Base-by-base conservation (phyloP, 169 alveolate species). In the Plasmodium adleri region DNA sequence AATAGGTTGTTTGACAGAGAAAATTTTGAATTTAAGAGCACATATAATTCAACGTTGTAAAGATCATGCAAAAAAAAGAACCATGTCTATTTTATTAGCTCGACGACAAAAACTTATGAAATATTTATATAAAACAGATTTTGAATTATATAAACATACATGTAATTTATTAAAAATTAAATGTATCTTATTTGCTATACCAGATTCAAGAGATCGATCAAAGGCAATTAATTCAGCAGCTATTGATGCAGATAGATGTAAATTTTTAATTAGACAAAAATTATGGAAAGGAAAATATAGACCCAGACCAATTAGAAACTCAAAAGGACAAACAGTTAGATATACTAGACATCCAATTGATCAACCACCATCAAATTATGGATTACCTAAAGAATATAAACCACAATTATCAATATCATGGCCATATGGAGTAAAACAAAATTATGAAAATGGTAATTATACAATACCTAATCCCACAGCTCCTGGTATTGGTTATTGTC, bases 271-370 rank as follows among this genome's bases (percentile, higher is more conserved):
- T 13, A 76, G 97, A 50, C 97, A 94, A 89, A 95, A 94, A 86
- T 94, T 95, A 45, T 95, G 97, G 97, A 93, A 95, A 95, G 96
- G 95, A 45, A 71, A 62, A 94, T 93, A 91, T 63, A 88, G 96
- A 56, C 95, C 96, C 1, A 89, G 95, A 72, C 95, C 96, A 13
- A 88, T 94, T 22, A 92, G 90, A 64, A 76, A 91, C 52, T 93
- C 96, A 43, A 91, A 94, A 12, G 96, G 96, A n/a, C 94, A 94
- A 73, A 92, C 92, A 39, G 88, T 94, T 3, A 94, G 96, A 76
- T 95, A 94, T 90, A 95, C 97, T 8, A 92, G 97, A 54, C 97
- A 95, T 66, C 96, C 96, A 15, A 94, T 95, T 74, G 97, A 94
- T 72, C 95, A 92, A 67, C 97, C 97, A 0, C 96, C 97, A 26